Base-by-base conservation (phyloP, 805 yeast species). In the Isabelozyma rhagii region DNA sequence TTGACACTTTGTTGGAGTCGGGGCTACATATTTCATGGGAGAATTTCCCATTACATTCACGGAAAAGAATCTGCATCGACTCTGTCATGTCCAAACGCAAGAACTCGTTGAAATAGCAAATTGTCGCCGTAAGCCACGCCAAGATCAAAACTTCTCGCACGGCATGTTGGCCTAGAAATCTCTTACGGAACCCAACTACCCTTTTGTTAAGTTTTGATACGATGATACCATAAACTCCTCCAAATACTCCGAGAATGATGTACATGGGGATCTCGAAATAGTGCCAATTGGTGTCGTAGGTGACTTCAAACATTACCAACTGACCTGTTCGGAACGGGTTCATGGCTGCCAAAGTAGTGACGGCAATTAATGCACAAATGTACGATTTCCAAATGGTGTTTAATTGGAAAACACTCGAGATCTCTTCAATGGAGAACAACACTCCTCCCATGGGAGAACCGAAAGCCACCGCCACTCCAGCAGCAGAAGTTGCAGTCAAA, bases 401-500 rank as follows among this genome's bases (percentile, higher is more conserved):
- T 13, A 91, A 71, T 55, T 83, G 87, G 63, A 90, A 86, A 40
- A 80, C 79, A 31, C 85, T 76, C 0, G 94, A 81, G 29, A 94
- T 90, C 58, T 94, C 99, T 64, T 94, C 99, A 51, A 94, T 79
- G 10, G 96, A 84, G 65, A 96, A 94, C 39, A 94, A 68, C 1
- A 94, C 98, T 13, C 99, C 99, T 25, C 96, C 96, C 72, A 93
- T 90, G 0, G 99, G 99, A 10, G 92, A 82, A 0, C 97, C 98
- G 73, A 94, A 94, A 0, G 98, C 99, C 8, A 94, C 98, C 0
- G 98, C 98, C 8, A 94, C 98, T 47, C 99, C 99, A 1, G 99
- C 97, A 3, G 97, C 98, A 8, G 97, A 81, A 3, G 97, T 86
- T 0, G 99, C 97, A 0, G 93, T 84, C 47, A 94, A 69, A 47